These are phyloP conservation scores for Amanita pseudoporphyria DNA, from an alignment of 768 basidiomycete species.

Conservation along the genomic window DNA sequence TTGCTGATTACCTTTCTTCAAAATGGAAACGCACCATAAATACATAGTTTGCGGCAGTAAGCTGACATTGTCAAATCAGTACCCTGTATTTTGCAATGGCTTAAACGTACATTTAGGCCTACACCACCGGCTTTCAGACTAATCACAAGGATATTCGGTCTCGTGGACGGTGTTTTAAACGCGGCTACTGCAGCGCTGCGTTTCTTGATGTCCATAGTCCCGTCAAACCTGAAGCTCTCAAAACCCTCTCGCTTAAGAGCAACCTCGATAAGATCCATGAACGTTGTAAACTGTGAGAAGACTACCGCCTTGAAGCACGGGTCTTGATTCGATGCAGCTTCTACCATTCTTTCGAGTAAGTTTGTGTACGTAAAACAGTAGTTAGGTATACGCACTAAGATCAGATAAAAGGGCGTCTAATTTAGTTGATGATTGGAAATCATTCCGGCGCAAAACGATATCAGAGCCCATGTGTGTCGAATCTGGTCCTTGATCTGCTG, in stretches of 20 bases:
- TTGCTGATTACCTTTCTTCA: not conserved
- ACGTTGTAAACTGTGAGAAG: slow-evolving; percentile 87
- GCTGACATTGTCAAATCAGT: slow-evolving; percentile 23
- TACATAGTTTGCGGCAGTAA: slow-evolving; percentile 77
- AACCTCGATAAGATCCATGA: slow-evolving; percentile 72
- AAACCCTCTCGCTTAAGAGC: slow-evolving; percentile 62
- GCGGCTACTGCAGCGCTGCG: slow-evolving; percentile 64
- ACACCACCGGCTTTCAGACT: slow-evolving; percentile 90
- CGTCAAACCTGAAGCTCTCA: slow-evolving; percentile 78
- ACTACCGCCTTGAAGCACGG: slow-evolving; percentile 77
- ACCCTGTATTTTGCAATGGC: not conserved
- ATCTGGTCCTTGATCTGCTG: slow-evolving; percentile 14
- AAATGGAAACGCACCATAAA: slow-evolving; percentile 53
- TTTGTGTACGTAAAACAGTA: not conserved
- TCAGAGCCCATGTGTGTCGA: slow-evolving; percentile 30
- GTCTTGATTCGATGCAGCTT: slow-evolving; percentile 58
- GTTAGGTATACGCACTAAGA: slow-evolving; percentile 37
- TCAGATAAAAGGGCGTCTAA: slow-evolving; percentile 72
- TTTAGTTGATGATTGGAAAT: slow-evolving; percentile 89
- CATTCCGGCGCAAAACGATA: slow-evolving; percentile 62
- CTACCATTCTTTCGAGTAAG: slow-evolving; percentile 19
- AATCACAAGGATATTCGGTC: slow-evolving; percentile 68
- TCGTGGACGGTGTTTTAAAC: slow-evolving; percentile 62
- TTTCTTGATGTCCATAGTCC: slow-evolving; percentile 83
- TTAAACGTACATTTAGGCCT: slow-evolving; percentile 62